Percentiles rank a stretch among this genome's conserved stretches.
phyloP scores from a whole-genome alignment of 495 filamentous ascomycete species.

The Aspergillus campestris region DNA sequence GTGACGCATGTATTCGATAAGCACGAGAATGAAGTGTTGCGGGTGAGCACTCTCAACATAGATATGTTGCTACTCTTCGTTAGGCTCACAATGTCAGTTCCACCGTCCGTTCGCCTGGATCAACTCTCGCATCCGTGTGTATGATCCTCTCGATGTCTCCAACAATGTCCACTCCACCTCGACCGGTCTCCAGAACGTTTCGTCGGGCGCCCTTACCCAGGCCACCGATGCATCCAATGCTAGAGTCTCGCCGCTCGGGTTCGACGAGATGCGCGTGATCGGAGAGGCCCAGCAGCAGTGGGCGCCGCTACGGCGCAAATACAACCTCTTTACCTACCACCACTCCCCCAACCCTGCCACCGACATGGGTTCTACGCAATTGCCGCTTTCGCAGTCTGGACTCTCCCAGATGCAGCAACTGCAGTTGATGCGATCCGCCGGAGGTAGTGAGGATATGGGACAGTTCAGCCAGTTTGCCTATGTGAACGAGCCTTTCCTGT shows the following conservation, averaged over 20 bases:
- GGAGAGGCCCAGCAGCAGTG: conserved; percentile 63
- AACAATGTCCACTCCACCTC: conserved; percentile 25
- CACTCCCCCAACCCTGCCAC: conserved; percentile 24
- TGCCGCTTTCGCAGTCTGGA: conserved; percentile 37
- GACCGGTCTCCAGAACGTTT: conserved; percentile 33
- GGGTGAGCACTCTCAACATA: conserved; percentile 28
- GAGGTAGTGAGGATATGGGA: conserved; percentile 22
- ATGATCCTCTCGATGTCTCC: conserved; percentile 45
- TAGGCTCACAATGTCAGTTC: conserved; percentile 32
- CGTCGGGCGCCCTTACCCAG: conserved; percentile 31
- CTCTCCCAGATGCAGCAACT: conserved; percentile 42
- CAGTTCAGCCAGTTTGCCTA: conserved; percentile 56
- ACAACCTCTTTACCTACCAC: conserved; percentile 55
- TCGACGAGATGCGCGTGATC: conserved; percentile 55
- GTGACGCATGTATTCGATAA: conserved; percentile 64
- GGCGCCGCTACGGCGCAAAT: conserved; percentile 58
- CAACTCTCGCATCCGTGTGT: conserved; percentile 54
- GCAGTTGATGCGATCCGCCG: conserved; percentile 28
- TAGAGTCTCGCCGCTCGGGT: conserved; percentile 41
- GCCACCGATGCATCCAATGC: conserved; percentile 32
- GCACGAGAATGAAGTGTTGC: conserved; percentile 53
- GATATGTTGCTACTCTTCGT: neutral
- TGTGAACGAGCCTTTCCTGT: conserved; percentile 48
- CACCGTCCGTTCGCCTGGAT: conserved; percentile 64
- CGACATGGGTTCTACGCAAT: conserved; percentile 25